Base-by-base conservation (phyloP, 2,329 filamentous ascomycete genomes). In the Bipolaris victoriae region DNA sequence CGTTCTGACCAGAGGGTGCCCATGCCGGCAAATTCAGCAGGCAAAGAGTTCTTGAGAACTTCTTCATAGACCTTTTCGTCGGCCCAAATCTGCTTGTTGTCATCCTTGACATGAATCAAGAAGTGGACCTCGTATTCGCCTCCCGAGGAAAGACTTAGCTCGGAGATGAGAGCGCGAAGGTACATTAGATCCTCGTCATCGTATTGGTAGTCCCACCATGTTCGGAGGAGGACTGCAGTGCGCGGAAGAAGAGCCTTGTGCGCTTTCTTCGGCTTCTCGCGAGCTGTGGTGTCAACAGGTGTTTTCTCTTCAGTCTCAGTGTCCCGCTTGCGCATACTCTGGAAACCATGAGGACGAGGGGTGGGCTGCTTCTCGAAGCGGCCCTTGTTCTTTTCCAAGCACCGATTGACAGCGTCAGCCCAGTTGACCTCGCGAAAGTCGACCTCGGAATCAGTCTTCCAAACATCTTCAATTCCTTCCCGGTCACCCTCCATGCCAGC, bases 61-160 rank as follows among this genome's bases (percentile, higher is more conserved):
- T 84, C 82, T 65, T 92, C 84, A 57, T 92, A 91, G 0, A 87
- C 89, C 31, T 84, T 82, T 16, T 90, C 86, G 67, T 95, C 91
- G 0, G 90, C 86, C 90, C 90, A 96, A 64, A 96, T 91, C 43
- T 89, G 90, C 40, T 88, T 79, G 67, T 90, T 86, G 65, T 90
- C 84, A 73, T 96, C 89, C 67, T 91, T 91, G 63, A 96, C 90
- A 65, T 96, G 91, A 37, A 96, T 84, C 35, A 96, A 81, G 71
- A 97, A 92, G 74, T 95, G 91, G 3, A 96, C 83, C 4, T 85
- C 84, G 67, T 95, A 96, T 73, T 96, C 91, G 45, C 89, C 90
- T 31, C 91, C 91, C 0, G 90, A 93, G 53, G 86, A 82, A 47
- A 97, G 79, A 7, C 88, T 86, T 9, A 96, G 81, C 76, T 97